Evolutionary conservation across 805 yeast genomes (phyloP).

Genomic region (Ogataea nitratoaversa): DNA sequence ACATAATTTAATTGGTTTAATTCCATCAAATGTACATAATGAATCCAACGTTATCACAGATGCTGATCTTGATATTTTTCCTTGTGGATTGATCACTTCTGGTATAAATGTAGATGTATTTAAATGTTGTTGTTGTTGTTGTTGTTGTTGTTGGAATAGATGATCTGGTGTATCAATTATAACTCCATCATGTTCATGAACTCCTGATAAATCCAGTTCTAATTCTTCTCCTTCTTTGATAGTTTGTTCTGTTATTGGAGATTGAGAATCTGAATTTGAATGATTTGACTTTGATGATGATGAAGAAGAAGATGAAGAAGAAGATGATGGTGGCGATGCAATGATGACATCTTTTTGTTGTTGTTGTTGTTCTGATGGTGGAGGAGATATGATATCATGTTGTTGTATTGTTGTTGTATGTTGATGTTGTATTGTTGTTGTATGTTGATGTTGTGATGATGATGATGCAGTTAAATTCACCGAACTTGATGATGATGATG

Average conservation of each 20-base stretch:
- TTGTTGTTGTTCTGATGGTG: not conserved
- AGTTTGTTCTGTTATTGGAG: not conserved
- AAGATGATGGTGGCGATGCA: not conserved
- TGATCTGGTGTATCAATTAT: too few species aligned
- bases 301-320: conserved; percentile 1
- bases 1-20: conserved; percentile 17
- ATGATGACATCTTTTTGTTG: too few species aligned
- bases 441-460: too few species aligned
- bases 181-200: too few species aligned
- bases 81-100: too few species aligned
- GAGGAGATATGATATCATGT: too few species aligned
- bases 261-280: not conserved
- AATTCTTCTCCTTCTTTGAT: conserved; percentile 13
- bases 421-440: too few species aligned
- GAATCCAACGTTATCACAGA: conserved; percentile 16
- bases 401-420: too few species aligned
- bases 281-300: not conserved
- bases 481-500: not conserved
- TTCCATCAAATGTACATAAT: conserved; percentile 22
- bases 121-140: too few species aligned
- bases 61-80: conserved; percentile 7
- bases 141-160: not conserved
- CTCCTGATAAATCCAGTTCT: not conserved
- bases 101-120: too few species aligned
- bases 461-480: too few species aligned